Evolutionary conservation across 108 stramenopile genomes (phyloP).

Genomic region (Pseudonitzschia pungens): DNA sequence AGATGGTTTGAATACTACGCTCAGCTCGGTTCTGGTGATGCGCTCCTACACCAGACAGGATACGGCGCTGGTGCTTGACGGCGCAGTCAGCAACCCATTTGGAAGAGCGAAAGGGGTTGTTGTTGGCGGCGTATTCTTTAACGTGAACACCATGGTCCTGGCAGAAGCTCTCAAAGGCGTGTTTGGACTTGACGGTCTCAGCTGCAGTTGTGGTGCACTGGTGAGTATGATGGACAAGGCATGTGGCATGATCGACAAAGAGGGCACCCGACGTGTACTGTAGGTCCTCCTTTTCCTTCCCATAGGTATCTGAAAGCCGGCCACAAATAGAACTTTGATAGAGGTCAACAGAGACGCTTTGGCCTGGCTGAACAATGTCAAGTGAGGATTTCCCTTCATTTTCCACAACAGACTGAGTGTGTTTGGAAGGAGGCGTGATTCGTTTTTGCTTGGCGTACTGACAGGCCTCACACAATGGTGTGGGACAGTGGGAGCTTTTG

Average conservation of each 20-base stretch:
- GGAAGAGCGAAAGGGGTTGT: conserved; percentile 31
- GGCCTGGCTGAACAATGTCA: conserved; percentile 25
- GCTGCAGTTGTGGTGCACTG: conserved; percentile 30
- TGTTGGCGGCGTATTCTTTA: conserved; percentile 34
- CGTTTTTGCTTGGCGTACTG: conserved; percentile 25
- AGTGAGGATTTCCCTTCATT: background rate
- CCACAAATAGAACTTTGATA: conserved; percentile 35
- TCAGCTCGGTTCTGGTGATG: conserved; percentile 59
- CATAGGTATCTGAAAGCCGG: conserved; percentile 27
- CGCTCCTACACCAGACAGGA: conserved; percentile 39
- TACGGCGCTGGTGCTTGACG: background rate
- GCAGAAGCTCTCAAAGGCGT: conserved; percentile 25
- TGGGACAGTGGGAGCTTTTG: no score
- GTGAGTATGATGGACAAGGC: conserved; percentile 18
- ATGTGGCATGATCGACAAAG: conserved; percentile 45
- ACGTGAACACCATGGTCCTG: conserved; percentile 24
- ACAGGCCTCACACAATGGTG: no score
- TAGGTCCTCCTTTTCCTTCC: conserved; percentile 27
- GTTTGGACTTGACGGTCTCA: conserved; percentile 46
- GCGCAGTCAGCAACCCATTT: conserved; percentile 2
- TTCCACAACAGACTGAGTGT: background rate
- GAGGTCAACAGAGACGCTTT: conserved; percentile 44
- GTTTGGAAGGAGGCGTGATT: background rate
- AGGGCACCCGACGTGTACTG: conserved; percentile 31
- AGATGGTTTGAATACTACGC: conserved; percentile 38